Evolutionary conservation across 2,329 filamentous ascomycete genomes (phyloP).

Genomic region (Calonectria pseudoturangicola): DNA sequence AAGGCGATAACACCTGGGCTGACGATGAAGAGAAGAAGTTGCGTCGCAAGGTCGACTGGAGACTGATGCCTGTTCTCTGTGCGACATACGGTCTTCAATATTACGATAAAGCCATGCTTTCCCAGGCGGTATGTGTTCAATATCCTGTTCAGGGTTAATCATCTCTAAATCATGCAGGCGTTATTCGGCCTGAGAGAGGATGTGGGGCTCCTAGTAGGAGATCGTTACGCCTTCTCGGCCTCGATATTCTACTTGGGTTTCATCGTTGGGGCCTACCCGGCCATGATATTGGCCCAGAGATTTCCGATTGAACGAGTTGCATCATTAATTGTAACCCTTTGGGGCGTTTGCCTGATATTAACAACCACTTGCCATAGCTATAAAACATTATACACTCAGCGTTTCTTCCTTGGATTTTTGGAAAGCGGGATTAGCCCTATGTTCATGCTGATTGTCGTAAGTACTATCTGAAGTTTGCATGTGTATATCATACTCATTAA

Average conservation of each 20-base stretch:
- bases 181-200: slow-evolving; percentile 48
- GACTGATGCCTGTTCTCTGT: slow-evolving; percentile 66
- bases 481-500: neutral
- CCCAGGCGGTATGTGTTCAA: slow-evolving; percentile 65
- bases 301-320: slow-evolving; percentile 68
- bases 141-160: neutral
- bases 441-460: slow-evolving; percentile 71
- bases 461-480: slow-evolving; percentile 37
- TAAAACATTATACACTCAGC: slow-evolving; percentile 63
- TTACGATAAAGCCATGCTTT: slow-evolving; percentile 72
- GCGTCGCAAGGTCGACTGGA: slow-evolving; percentile 55
- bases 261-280: slow-evolving; percentile 68
- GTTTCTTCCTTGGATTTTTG: slow-evolving; percentile 74
- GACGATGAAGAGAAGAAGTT: slow-evolving; percentile 64
- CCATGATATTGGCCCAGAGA: slow-evolving; percentile 63
- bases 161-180: slow-evolving; percentile 30
- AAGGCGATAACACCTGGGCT: slow-evolving; percentile 65
- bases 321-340: slow-evolving; percentile 55
- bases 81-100: slow-evolving; percentile 68
- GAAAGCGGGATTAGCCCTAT: slow-evolving; percentile 74
- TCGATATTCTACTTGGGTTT: slow-evolving; percentile 70
- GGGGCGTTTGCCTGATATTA: slow-evolving; percentile 62
- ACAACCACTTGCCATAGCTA: slow-evolving; percentile 62
- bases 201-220: slow-evolving; percentile 59
- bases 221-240: slow-evolving; percentile 65